Evolutionary conservation across 106 monocot genomes (phyloP).

Genomic region (Platanthera zijinensis): DNA sequence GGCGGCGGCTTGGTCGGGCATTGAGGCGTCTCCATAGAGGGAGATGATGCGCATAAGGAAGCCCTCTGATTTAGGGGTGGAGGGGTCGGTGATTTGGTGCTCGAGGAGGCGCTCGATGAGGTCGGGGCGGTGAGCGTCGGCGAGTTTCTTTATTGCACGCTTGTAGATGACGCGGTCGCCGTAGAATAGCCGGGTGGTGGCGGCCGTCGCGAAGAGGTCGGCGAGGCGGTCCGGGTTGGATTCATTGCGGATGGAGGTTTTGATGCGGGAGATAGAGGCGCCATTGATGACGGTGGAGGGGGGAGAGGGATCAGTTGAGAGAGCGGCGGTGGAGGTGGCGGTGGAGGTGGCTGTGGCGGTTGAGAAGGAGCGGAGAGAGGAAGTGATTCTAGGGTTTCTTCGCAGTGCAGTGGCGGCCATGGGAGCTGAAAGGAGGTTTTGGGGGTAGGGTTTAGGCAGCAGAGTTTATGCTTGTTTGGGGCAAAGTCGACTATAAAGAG

Average conservation of each 20-base stretch:
- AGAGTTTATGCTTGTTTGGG: not conserved
- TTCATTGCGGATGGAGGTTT: constrained; percentile 29
- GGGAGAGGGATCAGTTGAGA: not conserved
- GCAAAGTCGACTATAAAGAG: too few relatives aligned
- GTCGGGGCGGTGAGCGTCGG: constrained; percentile 23
- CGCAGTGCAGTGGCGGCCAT: not conserved
- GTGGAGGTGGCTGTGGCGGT: not conserved
- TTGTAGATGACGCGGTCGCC: constrained; percentile 37
- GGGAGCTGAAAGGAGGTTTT: not conserved
- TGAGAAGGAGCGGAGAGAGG: not conserved
- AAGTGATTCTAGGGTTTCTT: constrained; percentile 1
- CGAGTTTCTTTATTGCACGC: constrained; percentile 22
- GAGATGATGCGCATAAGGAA: constrained; percentile 45
- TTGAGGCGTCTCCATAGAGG: constrained; percentile 42
- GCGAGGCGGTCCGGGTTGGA: constrained; percentile 31
- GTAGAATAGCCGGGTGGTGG: constrained; percentile 20
- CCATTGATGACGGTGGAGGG: not conserved
- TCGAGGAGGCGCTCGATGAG: constrained; percentile 41
- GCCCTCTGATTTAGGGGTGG: constrained; percentile 47
- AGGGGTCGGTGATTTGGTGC: constrained; percentile 16
- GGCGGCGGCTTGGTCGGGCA: constrained; percentile 36
- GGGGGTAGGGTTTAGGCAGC: too few relatives aligned
- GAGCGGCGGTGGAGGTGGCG: not conserved
- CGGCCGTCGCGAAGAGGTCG: constrained; percentile 25
- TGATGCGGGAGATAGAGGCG: constrained; percentile 18